Evolutionary conservation across 169 alveolate genomes (phyloP), one percentile per base, ranked within the genome.

Genomic region (Plasmodium ovale): DNA sequence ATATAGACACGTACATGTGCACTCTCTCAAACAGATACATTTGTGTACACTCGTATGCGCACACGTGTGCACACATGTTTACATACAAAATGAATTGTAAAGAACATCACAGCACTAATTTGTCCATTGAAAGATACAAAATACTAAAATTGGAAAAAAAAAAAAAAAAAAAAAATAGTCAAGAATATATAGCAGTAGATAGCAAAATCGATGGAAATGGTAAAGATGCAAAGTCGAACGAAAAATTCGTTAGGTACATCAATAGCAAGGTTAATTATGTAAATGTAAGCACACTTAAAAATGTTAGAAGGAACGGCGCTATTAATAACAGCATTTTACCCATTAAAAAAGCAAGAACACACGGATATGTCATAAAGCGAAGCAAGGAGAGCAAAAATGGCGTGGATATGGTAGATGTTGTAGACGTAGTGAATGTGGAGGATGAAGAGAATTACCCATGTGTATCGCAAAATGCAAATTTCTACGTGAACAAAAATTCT

Each of bases 91-190:
- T 73, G 73, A 73, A 73, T 49, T 59, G 16, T 7, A 56, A 59
- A 33, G 37, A 67, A 23, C 42, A 27, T 44, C 71, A 56, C 54
- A 59, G 37, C 59, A 49, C 72, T 12, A 73, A 73, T 58, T 73
- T 73, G 72, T 73, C 74, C 58, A 73, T 73, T 59, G 73, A 73
- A 73, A 73, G 67, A 73, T 73, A 73, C 51, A 51, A 39, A 64
- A 73, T 51, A 64, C 59, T 73, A 58, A 53, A 71, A n/a, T 71
- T 54, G n/a, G n/a, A n/a, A n/a, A n/a, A n/a, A n/a, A 9, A n/a
- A 51, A 35, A 31, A 27, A 58, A 73, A 59, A 59, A 73, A 59
- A 60, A 42, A 73, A 58, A 73, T 25, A 47, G 39, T 21, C 44
- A 39, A 56, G 35, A 54, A 39, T 21, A 51, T 14, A 39, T 59